Base-by-base conservation (phyloP, 2,329 filamentous ascomycete genomes). In the Neonectria ditissima region DNA sequence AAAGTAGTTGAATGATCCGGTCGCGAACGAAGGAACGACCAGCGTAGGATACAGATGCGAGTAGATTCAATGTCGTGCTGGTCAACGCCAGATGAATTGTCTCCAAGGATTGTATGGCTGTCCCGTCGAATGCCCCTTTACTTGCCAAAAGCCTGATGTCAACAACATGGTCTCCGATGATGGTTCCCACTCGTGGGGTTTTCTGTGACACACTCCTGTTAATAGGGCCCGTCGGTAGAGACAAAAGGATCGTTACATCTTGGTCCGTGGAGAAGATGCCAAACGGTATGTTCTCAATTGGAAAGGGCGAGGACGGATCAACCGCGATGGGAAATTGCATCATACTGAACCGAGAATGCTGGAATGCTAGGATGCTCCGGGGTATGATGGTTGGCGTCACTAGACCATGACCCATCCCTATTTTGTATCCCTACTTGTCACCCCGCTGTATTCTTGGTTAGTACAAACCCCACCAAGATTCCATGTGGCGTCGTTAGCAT, bases 221-320 rank as follows among this genome's bases (percentile, higher is more conserved):
- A 32, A 32, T 32, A 45, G 24, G 7, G 26, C 43, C 11, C 10
- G 14, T 24, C 43, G 8, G 16, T 24, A 45, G 24, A 22, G 43
- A 45, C 43, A 24, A 26, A 22, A 51, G 47, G 43, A 11, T 45
- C n/a, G 24, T 16, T 45, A 24, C 43, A 26, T 22, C 16, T 45
- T 24, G 20, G 22, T 30, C 10, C 9, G 16, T 51, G 4, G 47
- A 51, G 18, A 51, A 30, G 26, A 51, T 32, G 4, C 47, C 47
- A 16, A 51, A 51, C 10, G 47, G 47, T 13, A 51, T 32, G 24
- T 51, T 51, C 26, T 30, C 47, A 18, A 51, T 30, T 51, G 47
- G 30, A 26, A 51, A 51, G 1, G 47, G 47, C 28, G 47, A 51
- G 26, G 43, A 24, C 10, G 43, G 43, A 6, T 45, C 43, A 6